Base-by-base conservation (phyloP, 129 eudicot species). In the Saussurea involucrata region DNA sequence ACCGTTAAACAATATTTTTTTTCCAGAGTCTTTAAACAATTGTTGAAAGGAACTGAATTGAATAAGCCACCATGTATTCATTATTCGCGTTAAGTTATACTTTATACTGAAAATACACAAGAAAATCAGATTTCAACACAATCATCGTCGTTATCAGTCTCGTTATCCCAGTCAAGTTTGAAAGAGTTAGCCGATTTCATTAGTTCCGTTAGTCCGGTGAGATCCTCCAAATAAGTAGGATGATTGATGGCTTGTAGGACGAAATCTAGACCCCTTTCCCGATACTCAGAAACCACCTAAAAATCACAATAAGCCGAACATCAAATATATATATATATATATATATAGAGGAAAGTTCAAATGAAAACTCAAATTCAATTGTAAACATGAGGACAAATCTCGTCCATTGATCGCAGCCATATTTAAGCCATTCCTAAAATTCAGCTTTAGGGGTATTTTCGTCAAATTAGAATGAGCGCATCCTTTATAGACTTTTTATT, bases 211-310 rank as follows among this genome's bases (percentile, higher is more conserved):
- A 95, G 82, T 58, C 99, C 99, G 5, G 99, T 92, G 42, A 95
- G 82, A 81, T 95, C 99, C 84, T 95, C 99, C 92, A 95, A 79
- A 75, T 88, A 92, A 9, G 96, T 95, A 3, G 99, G 99, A 76
- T 89, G 94, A 70, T 95, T 95, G 21, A 95, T 89, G 29, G 96
- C 99, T 83, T 92, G 74, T 77, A 95, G 84, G 21, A 95, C 61
- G 36, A 95, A 95, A 31, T 95, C 97, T 83, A 88, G 37, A 66
- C 93, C 92, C 80, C 87, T 84, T 65, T 86, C 82, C 22, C 61
- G 78, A 78, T 86, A 95, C 72, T 95, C 96, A 0, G 90, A 72
- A 32, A 95, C 87, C 83, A 95, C 97, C 99, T 95, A 88, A 61
- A 75, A 21, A 80, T 27, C 40, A 18, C 13, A 46, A 31, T n/a